Conservation (phyloP, 2,329 filamentous ascomycete species). For the Dryadomyces sulphureus region DNA sequence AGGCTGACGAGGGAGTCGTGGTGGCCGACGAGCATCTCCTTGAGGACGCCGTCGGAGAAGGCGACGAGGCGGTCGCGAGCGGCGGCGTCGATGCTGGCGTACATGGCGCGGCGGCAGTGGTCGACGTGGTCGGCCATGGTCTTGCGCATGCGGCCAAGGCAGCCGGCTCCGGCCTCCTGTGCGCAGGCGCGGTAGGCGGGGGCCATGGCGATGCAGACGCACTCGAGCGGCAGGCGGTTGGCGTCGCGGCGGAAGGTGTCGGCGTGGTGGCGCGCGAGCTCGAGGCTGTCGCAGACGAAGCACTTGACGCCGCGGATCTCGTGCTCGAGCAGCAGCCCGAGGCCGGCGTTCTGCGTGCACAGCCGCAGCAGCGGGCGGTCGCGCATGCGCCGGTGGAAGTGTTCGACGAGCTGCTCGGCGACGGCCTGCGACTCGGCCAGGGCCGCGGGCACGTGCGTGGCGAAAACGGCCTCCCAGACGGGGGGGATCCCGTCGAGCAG, state of each 20-base stretch:
- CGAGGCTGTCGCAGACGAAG: neutral
- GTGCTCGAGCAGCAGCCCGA: slow-evolving; percentile 9
- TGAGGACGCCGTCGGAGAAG: slow-evolving; percentile 17
- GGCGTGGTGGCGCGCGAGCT: slow-evolving; percentile 11
- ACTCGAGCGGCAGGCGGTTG: slow-evolving; percentile 37
- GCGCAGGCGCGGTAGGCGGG: slow-evolving; percentile 29
- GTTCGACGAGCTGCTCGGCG: slow-evolving; percentile 7
- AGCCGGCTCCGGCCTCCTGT: slow-evolving; percentile 27
- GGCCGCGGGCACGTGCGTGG: slow-evolving; percentile 10
- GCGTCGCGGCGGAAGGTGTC: slow-evolving; percentile 29
- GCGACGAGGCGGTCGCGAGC: slow-evolving; percentile 24
- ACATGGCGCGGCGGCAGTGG: slow-evolving; percentile 28
- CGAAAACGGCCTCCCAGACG: slow-evolving; percentile 17
- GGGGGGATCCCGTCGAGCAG: slow-evolving; percentile 4
- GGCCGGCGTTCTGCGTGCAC: slow-evolving; percentile 11
- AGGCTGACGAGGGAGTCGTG: slow-evolving; percentile 35
- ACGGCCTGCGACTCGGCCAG: slow-evolving; percentile 11
- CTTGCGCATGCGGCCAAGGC: slow-evolving; percentile 35
- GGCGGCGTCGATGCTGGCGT: slow-evolving; percentile 24
- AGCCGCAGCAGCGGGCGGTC: slow-evolving; percentile 10
- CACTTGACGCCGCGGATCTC: slow-evolving; percentile 3
- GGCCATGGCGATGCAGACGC: slow-evolving; percentile 28
- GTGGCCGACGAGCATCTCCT: slow-evolving; percentile 30
- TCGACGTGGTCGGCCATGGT: slow-evolving; percentile 31
- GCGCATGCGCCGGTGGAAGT: slow-evolving; percentile 14